Base-by-base conservation (phyloP, 202 grass and related monocot species). In the Setaria viridis region DNA sequence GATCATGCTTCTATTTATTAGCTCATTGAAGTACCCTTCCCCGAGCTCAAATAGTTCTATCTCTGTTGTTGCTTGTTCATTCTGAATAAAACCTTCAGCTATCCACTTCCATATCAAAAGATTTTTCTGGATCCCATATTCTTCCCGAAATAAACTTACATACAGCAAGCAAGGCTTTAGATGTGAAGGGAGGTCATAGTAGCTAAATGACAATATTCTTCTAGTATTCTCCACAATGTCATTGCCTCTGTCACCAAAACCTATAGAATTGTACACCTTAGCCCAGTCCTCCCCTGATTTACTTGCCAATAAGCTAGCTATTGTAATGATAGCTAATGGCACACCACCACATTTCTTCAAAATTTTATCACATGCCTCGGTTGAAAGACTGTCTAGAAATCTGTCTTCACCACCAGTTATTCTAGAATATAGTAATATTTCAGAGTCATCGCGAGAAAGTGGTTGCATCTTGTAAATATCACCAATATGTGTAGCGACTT, bases 31-130 rank as follows among this genome's bases (percentile, higher is more conserved):
- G 58, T 62, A 62, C 58, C n/a, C 58, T 62, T 62, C 58, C 21
- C 58, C 58, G 21, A 62, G n/a, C 58, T 62, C 58, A 62, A 62
- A 62, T 12, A 62, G 11, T 30, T 2, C 58, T 62, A 30, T 62
- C 58, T 29, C 21, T 30, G 58, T 12, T 30, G n/a, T 12, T 62
- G n/a, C 58, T 30, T 62, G 58, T 30, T 62, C 58, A 62, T 62
- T 62, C 58, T 5, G n/a, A 9, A 62, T 62, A 62, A 62, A 62
- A 62, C 58, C n/a, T 62, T 62, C 58, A 62, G 21, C 58, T 62
- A 62, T 62, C 58, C 58, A 62, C 58, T 62, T 62, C 58, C 58
- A 62, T 62, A 62, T 62, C 58, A 62, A 62, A 29, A 62, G 58
- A 62, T 62, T 62, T 62, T 62, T 62, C 58, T 62, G 21, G 4